Conservation (phyloP, 345 rosid species). For the Pugionium dolabratum region DNA sequence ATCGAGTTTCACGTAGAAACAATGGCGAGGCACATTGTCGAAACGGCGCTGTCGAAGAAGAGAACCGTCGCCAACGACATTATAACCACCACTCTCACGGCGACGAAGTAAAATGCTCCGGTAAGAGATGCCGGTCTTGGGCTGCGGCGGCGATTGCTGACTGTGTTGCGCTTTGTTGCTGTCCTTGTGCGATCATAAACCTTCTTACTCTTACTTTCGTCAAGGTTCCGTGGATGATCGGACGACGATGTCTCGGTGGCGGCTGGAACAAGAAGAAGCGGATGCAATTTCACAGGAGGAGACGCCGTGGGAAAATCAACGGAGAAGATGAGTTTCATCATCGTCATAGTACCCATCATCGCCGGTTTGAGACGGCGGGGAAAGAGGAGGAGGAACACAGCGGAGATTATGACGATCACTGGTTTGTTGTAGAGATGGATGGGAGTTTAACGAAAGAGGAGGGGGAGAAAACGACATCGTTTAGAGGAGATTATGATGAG, state of each 20-base stretch:
- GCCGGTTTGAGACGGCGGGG: constrained; percentile 34
- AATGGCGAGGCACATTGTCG: constrained; percentile 27
- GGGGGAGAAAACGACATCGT: constrained; percentile 27
- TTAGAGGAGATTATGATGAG: constrained; percentile 36
- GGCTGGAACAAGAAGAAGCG: constrained; percentile 31
- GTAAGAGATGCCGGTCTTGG: constrained; percentile 70
- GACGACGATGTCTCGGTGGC: constrained; percentile 54
- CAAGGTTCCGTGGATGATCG: constrained; percentile 72
- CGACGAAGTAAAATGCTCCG: constrained; percentile 51
- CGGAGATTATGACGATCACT: constrained; percentile 33
- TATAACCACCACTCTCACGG: constrained; percentile 38
- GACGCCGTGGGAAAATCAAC: background rate
- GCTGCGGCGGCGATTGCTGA: constrained; percentile 72
- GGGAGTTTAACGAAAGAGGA: constrained; percentile 44
- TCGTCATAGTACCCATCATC: constrained; percentile 1
- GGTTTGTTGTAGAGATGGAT: constrained; percentile 43
- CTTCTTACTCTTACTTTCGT: constrained; percentile 64
- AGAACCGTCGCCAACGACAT: constrained; percentile 32
- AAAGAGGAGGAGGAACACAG: constrained; percentile 9
- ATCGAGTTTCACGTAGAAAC: constrained; percentile 46
- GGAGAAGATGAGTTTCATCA: constrained; percentile 30
- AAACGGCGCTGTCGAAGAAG: constrained; percentile 29
- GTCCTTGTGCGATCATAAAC: constrained; percentile 78
- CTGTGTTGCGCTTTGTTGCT: constrained; percentile 86
- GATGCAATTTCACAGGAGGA: constrained; percentile 5